phyloP scores from a whole-genome alignment of 805 yeast genomes.

The Spathaspora arborariae region DNA sequence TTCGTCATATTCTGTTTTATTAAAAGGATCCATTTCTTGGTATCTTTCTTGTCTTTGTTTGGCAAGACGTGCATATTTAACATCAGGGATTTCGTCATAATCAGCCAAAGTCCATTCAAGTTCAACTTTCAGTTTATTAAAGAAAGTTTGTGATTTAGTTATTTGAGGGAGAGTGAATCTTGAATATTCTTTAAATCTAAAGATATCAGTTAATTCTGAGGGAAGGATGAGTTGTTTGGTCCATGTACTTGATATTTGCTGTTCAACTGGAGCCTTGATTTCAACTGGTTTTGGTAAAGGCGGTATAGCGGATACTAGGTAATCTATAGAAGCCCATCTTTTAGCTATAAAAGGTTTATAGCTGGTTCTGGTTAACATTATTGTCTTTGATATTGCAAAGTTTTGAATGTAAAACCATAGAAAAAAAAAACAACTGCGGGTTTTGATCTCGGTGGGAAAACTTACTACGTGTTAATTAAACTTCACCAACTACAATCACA shows the following conservation, averaged over 20 bases:
- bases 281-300: not conserved
- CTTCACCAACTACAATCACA: not conserved
- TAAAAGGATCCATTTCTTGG: conserved; percentile 20
- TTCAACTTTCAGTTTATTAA: conserved; percentile 42
- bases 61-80: conserved; percentile 27
- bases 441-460: not conserved
- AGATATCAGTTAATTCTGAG: conserved; percentile 15
- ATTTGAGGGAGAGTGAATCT: conserved; percentile 12
- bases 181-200: conserved; percentile 14
- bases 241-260: not conserved
- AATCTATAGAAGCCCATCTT: conserved; percentile 1
- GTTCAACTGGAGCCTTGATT: not conserved
- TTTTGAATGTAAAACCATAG: not conserved
- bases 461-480: not conserved
- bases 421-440: not conserved
- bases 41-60: conserved; percentile 15
- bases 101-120: conserved; percentile 60
- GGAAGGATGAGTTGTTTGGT: conserved; percentile 19
- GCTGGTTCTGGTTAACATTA: not conserved
- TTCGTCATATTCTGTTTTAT: conserved; percentile 17
- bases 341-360: not conserved
- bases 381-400: not conserved
- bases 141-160: conserved; percentile 27
- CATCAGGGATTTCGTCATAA: conserved; percentile 57
- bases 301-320: conserved; percentile 3